Base-by-base conservation (phyloP, 257 asterid species). In the Parsonsia alboflavescens region DNA sequence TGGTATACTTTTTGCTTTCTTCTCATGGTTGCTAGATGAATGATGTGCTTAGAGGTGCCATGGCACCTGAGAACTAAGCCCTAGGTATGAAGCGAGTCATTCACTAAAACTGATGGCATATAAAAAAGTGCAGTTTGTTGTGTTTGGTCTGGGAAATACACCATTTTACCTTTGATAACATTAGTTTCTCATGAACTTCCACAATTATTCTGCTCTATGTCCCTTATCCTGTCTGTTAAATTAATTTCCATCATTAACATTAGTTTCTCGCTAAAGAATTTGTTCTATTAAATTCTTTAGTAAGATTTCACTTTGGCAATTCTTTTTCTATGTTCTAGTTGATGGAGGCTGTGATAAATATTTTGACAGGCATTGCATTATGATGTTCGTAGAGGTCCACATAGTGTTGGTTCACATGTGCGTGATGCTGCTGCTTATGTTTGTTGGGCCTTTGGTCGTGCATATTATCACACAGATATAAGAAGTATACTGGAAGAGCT, bases 381-480 rank as follows among this genome's bases (percentile, higher is more conserved):
- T 84, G 99, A 95, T 81, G 76, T 95, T 77, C 90, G 99, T 87
- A 90, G 99, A 85, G 99, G 99, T 81, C 97, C 98, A 74, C 98
- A 95, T 77, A 95, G 98, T 86, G 89, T 95, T 79, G 99, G 99
- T 80, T 92, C 99, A 56, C 99, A 95, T 71, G 99, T 95, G 73
- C 99, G 99, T 81, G 99, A 95, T 89, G 99, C 99, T 72, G 97
- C 99, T 24, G 97, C 98, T 77, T 95, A 95, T 84, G 99, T 95
- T 87, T 95, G 98, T 80, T 95, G 99, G 99, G 98, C 99, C 78
- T 95, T 95, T 73, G 97, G 98, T 53, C 96, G 99, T 76, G 96
- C 98, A 76, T 95, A 95, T 85, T 85, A 77, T 82, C 84, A 87
- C 77, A 81, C 83, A 42, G 99, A 95, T 86, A 95, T 95, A 98